These are phyloP conservation scores for Periconia digitata DNA, from an alignment of 2,329 filamentous ascomycete genomes.

Conservation along the genomic window DNA sequence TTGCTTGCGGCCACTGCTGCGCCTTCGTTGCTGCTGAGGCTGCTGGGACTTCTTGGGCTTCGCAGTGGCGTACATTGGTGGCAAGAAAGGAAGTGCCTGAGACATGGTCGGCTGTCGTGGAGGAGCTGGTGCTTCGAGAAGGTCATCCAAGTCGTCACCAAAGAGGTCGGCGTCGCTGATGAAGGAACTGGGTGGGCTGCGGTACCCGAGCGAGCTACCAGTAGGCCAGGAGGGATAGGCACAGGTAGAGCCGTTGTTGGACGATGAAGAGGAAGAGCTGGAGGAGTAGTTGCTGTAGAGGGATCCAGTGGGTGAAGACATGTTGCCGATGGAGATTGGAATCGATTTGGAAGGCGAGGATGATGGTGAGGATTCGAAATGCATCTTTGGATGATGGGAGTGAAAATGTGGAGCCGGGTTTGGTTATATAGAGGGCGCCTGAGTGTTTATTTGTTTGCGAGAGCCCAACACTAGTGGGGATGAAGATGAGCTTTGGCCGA, in stretches of 20 bases:
- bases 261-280: constrained; percentile 19
- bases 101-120: constrained; percentile 40
- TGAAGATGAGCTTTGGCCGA: constrained; percentile 14
- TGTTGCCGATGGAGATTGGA: constrained; percentile 40
- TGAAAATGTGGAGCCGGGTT: constrained; percentile 16
- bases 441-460: constrained; percentile 10
- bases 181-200: constrained; percentile 42
- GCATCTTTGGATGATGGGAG: constrained; percentile 23
- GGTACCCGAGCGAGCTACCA: constrained; percentile 39
- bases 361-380: constrained; percentile 40
- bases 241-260: constrained; percentile 38
- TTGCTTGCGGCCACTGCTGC: constrained; percentile 44
- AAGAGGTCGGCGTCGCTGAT: constrained; percentile 47
- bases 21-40: constrained; percentile 30
- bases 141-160: constrained; percentile 42
- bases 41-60: constrained; percentile 40
- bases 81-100: constrained; percentile 40
- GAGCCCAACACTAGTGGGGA: constrained; percentile 15
- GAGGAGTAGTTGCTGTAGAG: constrained; percentile 40
- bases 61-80: constrained; percentile 43
- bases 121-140: constrained; percentile 44
- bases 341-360: constrained; percentile 43
- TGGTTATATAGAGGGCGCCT: constrained; percentile 28
- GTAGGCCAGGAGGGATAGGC: constrained; percentile 46
- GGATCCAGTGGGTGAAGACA: constrained; percentile 39